Evolutionary conservation across 495 filamentous ascomycete species (phyloP).

Genomic region (Rhypophila decipiens): DNA sequence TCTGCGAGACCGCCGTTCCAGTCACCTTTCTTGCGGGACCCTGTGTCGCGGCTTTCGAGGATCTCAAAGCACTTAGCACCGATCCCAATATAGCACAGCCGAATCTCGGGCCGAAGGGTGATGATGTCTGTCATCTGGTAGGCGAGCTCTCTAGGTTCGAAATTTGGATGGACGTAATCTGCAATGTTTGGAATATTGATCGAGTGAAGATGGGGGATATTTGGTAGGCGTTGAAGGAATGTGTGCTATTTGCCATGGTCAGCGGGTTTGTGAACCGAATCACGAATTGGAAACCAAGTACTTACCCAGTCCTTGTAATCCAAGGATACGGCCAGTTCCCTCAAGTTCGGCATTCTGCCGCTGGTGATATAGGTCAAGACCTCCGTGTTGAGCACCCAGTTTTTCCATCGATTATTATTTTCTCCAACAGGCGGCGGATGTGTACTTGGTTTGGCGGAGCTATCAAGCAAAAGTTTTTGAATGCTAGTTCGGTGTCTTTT

Average conservation of each 20-base stretch:
- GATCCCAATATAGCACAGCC: conserved; percentile 79
- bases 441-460: conserved; percentile 42
- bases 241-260: conserved; percentile 58
- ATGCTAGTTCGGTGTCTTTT: conserved; percentile 68
- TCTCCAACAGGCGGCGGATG: conserved; percentile 7
- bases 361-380: conserved; percentile 73
- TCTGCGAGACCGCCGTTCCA: conserved; percentile 39
- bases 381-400: conserved; percentile 74
- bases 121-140: conserved; percentile 80
- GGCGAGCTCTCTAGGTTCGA: conserved; percentile 68
- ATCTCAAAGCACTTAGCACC: conserved; percentile 83
- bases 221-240: conserved; percentile 77
- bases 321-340: conserved; percentile 70
- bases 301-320: conserved; percentile 85
- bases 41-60: conserved; percentile 55
- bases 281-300: no score
- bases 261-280: not conserved
- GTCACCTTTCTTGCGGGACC: conserved; percentile 24
- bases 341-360: conserved; percentile 70
- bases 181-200: conserved; percentile 72
- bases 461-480: conserved; percentile 73
- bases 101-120: conserved; percentile 76
- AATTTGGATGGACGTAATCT: conserved; percentile 50
- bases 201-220: conserved; percentile 66
- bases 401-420: conserved; percentile 48